phyloP scores from a whole-genome alignment of 73 alveolate genomes.

The Urostyla sp. region DNA sequence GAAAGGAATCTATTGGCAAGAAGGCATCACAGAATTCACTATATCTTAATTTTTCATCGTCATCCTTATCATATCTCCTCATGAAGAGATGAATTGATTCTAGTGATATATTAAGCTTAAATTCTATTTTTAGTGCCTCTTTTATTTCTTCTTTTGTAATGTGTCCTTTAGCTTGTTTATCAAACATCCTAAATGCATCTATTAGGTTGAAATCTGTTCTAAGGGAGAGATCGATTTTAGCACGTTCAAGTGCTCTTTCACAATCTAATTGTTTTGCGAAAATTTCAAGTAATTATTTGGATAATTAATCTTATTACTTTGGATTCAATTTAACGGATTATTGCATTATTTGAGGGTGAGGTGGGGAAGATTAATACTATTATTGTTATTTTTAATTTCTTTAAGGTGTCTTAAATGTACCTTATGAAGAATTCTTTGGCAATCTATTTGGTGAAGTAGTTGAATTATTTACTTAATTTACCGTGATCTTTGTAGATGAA shows the following conservation, averaged over 20 bases:
- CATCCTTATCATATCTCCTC: conserved; percentile 57
- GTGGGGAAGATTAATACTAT: no score
- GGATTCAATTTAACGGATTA: no score
- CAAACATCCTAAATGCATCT: conserved; percentile 90
- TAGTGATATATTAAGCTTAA: neutral
- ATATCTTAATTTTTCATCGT: conserved; percentile 55
- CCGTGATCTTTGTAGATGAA: no score
- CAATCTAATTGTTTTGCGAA: conserved; percentile 27
- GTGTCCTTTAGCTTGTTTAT: conserved; percentile 72
- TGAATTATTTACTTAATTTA: no score
- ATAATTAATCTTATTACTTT: no score
- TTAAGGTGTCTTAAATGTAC: no score
- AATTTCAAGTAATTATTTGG: no score
- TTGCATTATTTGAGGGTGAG: no score
- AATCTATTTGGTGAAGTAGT: no score
- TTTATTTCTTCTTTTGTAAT: conserved; percentile 75
- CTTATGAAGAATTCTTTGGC: no score
- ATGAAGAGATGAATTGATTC: conserved; percentile 26
- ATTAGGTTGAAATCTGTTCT: conserved; percentile 87
- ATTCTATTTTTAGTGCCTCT: conserved; percentile 48
- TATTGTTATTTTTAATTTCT: no score
- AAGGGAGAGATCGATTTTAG: conserved; percentile 72
- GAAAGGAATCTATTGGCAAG: conserved; percentile 58
- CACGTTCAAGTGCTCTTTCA: conserved; percentile 77
- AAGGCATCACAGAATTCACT: conserved; percentile 72